A percentile compares a stretch with the other conserved stretches of the same genome.
Conservation (phyloP, 257 asterid genomes). For the Solanum clarkiae region DNA sequence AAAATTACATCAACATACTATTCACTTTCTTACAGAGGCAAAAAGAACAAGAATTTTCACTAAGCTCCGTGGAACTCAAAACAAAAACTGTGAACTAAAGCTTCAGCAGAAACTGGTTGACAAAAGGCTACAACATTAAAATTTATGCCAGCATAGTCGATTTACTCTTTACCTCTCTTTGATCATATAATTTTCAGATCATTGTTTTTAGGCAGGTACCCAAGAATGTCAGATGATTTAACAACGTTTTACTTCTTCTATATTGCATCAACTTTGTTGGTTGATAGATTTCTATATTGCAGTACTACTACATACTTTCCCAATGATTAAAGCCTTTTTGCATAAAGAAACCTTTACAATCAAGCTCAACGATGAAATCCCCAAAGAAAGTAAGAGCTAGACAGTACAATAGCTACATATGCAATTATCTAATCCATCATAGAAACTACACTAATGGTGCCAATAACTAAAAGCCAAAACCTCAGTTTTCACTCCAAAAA, state of each 20-base stretch:
- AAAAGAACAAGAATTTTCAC: neutral
- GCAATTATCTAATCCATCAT: neutral
- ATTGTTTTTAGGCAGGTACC: neutral
- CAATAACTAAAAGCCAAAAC: neutral
- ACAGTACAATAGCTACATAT: neutral
- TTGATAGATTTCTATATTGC: neutral
- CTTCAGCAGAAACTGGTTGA: neutral
- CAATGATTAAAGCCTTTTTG: neutral
- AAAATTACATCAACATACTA: neutral
- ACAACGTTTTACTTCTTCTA: neutral
- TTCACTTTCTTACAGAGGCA: neutral
- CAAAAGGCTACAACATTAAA: neutral
- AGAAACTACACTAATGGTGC: neutral
- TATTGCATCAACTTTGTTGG: neutral
- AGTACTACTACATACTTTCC: neutral
- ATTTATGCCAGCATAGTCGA: neutral
- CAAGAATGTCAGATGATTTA: neutral
- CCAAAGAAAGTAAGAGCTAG: neutral
- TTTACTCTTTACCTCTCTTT: neutral
- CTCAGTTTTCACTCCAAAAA: neutral
- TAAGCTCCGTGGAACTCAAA: neutral
- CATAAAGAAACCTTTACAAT: neutral
- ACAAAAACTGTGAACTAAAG: neutral
- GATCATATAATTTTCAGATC: neutral
- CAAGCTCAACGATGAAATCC: neutral